Conservation (phyloP, 139 green algal species). For the Micromonas pusilla region DNA sequence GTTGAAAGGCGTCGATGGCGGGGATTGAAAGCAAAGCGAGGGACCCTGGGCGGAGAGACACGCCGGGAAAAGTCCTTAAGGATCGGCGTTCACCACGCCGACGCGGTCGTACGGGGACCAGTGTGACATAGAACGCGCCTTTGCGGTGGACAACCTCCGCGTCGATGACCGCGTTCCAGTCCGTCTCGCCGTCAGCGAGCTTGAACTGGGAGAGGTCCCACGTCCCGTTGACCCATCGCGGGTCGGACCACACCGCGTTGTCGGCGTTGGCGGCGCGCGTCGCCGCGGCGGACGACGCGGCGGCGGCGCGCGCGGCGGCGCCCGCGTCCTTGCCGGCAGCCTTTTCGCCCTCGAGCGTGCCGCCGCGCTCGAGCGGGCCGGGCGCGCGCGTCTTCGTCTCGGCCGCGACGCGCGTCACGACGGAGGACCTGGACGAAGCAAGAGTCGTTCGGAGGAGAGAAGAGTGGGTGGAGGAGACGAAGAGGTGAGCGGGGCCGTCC, state of each 20-base stretch:
- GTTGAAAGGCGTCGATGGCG: too few relatives aligned
- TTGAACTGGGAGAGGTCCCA: constrained; percentile 43
- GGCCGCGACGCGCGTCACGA: neutral
- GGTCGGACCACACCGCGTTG: constrained; percentile 1
- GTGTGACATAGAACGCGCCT: too few relatives aligned
- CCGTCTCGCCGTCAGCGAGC: constrained; percentile 28
- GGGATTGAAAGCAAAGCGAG: too few relatives aligned
- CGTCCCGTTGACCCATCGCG: constrained; percentile 34
- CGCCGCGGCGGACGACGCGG: too few relatives aligned
- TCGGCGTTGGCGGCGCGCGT: neutral
- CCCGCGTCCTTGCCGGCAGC: constrained; percentile 36
- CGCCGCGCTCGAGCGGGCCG: constrained; percentile 31
- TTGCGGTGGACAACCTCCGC: constrained; percentile 45
- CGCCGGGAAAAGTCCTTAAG: too few relatives aligned
- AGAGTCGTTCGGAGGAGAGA: neutral
- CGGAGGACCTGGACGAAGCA: neutral
- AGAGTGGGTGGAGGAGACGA: too few relatives aligned
- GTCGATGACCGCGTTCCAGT: constrained; percentile 45
- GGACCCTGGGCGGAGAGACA: too few relatives aligned
- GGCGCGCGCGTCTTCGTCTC: neutral
- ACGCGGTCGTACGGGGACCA: too few relatives aligned
- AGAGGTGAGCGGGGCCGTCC: too few relatives aligned
- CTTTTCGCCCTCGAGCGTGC: constrained; percentile 37
- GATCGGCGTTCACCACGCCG: too few relatives aligned
- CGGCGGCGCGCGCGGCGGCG: too few relatives aligned